phyloP scores from a whole-genome alignment of 306 rosid species.

The Quercus variabilis region DNA sequence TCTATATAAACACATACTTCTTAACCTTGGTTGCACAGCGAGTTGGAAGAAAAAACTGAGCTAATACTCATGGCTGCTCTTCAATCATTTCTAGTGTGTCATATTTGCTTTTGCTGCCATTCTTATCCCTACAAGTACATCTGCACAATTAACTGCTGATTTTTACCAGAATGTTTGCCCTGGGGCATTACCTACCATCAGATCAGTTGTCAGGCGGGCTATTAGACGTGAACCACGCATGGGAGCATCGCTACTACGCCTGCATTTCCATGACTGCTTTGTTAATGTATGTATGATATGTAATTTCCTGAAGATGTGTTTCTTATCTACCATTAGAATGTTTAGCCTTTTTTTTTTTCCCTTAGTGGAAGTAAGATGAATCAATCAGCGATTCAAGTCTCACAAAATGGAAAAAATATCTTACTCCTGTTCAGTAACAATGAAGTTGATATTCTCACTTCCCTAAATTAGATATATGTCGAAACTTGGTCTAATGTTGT shows the following conservation, averaged over 20 bases:
- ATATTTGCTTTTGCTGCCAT: background rate
- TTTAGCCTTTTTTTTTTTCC: too few relatives aligned
- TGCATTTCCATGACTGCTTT: slow-evolving; percentile 51
- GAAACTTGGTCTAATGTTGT: too few relatives aligned
- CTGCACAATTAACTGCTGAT: background rate
- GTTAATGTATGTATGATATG: slow-evolving; percentile 32
- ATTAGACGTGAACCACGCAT: slow-evolving; percentile 25
- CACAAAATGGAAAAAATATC: too few relatives aligned
- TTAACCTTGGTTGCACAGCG: background rate
- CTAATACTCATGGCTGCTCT: slow-evolving; percentile 18
- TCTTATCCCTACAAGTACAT: background rate
- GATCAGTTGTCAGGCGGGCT: slow-evolving; percentile 21
- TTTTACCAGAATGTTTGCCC: slow-evolving; percentile 27
- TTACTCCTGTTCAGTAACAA: too few relatives aligned
- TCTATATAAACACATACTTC: slow-evolving; percentile 17
- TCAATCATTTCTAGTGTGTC: background rate
- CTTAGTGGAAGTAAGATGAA: too few relatives aligned
- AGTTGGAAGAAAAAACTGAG: background rate
- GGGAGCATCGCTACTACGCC: slow-evolving; percentile 42
- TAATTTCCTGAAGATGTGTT: background rate
- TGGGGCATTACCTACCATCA: slow-evolving; percentile 26
- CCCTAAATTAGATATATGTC: too few relatives aligned
- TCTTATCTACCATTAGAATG: background rate
- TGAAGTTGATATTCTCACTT: too few relatives aligned
- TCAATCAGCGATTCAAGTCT: too few relatives aligned